A percentile compares a stretch with the other conserved stretches of the same genome.
phyloP scores from a whole-genome alignment of 2,329 filamentous ascomycete species.

The Botrytis fragariae region DNA sequence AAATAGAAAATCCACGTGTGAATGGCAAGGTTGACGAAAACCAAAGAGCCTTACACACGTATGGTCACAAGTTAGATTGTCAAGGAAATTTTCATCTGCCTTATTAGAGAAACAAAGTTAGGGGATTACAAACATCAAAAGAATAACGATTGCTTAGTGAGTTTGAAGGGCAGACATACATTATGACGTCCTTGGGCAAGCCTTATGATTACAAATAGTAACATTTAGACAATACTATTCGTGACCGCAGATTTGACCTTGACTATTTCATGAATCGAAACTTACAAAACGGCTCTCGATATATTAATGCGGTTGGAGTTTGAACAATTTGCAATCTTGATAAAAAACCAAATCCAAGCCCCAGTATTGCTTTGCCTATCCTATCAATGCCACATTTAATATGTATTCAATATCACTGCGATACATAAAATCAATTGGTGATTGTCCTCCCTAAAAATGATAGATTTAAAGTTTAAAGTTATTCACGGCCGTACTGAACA shows the following conservation, averaged over 20 bases:
- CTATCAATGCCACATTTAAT: not conserved
- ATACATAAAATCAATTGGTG: not conserved
- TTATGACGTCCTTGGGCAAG: no score
- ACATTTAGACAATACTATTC: not conserved
- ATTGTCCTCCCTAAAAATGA: not conserved
- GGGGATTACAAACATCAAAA: no score
- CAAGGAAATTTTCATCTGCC: not conserved
- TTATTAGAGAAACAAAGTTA: not conserved
- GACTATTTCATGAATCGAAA: not conserved
- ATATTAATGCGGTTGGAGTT: not conserved
- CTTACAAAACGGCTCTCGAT: not conserved
- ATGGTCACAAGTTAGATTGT: not conserved
- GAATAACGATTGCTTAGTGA: not conserved
- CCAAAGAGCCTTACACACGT: not conserved
- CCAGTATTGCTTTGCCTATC: not conserved
- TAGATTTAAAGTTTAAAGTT: no score
- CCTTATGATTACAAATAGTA: no score
- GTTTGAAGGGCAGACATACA: not conserved
- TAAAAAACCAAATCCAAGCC: not conserved
- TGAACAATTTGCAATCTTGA: not conserved
- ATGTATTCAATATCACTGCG: not conserved
- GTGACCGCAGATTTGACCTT: not conserved
- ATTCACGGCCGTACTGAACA: not conserved
- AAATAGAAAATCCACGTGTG: not conserved
- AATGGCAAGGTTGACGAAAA: not conserved